A percentile compares a stretch with the other conserved stretches of the same genome.
phyloP scores from a whole-genome alignment of 2,329 filamentous ascomycete genomes.

The Madurella fahalii region DNA sequence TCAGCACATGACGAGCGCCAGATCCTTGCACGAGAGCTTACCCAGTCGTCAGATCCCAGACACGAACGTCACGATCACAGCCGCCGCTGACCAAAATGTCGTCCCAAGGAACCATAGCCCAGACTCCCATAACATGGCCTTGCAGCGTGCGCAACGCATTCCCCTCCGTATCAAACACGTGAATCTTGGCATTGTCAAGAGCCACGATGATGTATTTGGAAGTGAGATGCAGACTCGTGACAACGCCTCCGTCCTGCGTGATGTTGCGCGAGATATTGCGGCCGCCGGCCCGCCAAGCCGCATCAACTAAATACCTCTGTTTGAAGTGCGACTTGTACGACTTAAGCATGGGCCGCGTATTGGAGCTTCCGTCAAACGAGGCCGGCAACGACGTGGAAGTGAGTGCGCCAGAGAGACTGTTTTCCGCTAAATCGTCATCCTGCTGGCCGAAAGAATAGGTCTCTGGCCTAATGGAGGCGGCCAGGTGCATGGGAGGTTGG shows the following conservation, averaged over 20 bases:
- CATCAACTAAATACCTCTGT: conserved; percentile 93
- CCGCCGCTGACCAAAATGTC: conserved; percentile 93
- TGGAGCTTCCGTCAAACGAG: conserved; percentile 47
- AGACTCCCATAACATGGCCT: conserved; percentile 98
- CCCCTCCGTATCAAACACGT: conserved; percentile 92
- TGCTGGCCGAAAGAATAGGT: conserved; percentile 32
- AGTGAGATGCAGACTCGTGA: conserved; percentile 91
- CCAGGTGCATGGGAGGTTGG: conserved; percentile 32
- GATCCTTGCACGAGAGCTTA: conserved; percentile 42
- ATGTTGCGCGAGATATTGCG: conserved; percentile 79
- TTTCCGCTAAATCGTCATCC: conserved; percentile 32
- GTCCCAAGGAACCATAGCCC: conserved; percentile 99
- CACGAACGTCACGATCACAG: conserved; percentile 91
- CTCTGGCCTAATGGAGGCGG: conserved; percentile 30
- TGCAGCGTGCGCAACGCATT: conserved; percentile 83
- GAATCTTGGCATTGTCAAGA: conserved; percentile 96
- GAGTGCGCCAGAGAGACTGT: conserved; percentile 44
- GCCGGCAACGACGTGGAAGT: conserved; percentile 34
- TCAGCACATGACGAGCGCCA: not conserved
- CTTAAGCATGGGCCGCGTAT: conserved; percentile 59
- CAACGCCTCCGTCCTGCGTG: conserved; percentile 92
- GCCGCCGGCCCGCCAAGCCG: conserved; percentile 93
- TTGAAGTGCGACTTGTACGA: conserved; percentile 98
- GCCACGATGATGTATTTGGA: conserved; percentile 96
- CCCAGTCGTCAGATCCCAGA: conserved; percentile 95